Evolutionary conservation across 176 grass and related monocot species (phyloP).

Genomic region (Cocos nucifera): DNA sequence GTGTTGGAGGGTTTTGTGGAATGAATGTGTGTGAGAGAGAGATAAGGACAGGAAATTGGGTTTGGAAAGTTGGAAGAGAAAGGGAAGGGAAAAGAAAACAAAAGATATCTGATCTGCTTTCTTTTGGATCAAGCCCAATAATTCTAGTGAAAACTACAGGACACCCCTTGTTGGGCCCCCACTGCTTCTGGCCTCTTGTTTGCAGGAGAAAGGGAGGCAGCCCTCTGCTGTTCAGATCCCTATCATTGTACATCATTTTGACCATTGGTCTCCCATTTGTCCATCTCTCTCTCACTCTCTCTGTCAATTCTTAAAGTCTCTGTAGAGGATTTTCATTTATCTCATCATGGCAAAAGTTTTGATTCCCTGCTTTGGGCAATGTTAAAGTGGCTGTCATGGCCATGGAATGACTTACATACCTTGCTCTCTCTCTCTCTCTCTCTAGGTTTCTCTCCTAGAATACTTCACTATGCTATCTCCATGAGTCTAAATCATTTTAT

Average conservation of each 20-base stretch:
- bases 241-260: conserved; percentile 3
- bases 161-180: neutral
- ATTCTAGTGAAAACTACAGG: neutral
- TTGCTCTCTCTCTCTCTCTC: no score
- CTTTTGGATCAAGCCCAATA: neutral
- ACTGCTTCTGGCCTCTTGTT: neutral
- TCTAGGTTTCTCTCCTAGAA: no score
- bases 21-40: no score
- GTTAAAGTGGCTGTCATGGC: no score
- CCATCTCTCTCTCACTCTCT: neutral
- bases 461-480: no score
- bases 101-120: neutral
- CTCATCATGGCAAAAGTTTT: neutral
- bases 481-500: no score
- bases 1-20: no score
- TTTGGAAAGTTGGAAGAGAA: no score
- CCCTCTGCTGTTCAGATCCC: conserved; percentile 2
- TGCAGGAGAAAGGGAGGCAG: conserved; percentile 7
- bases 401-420: no score
- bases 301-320: neutral
- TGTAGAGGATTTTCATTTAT: neutral
- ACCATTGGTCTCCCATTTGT: neutral
- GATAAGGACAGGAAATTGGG: no score
- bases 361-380: no score
- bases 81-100: no score